Conservation (phyloP, 495 filamentous ascomycete species). For the Cudoniella acicularis region DNA sequence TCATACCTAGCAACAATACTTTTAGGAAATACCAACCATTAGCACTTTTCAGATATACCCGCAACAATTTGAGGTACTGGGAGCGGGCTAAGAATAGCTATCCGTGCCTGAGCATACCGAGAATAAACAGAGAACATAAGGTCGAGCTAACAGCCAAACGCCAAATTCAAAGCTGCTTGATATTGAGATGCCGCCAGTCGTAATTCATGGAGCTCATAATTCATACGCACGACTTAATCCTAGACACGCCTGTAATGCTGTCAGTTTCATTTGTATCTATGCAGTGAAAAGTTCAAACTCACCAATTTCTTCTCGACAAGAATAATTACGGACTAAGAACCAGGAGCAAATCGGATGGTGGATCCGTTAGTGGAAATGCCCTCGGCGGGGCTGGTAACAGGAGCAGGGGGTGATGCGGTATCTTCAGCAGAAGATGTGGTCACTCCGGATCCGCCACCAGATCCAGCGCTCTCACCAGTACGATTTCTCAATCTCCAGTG, state of each 20-base stretch:
- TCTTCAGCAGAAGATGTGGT: slow-evolving; percentile 1
- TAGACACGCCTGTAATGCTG: too few relatives aligned
- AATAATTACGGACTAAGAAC: background rate
- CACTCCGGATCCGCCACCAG: background rate
- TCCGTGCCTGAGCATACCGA: background rate
- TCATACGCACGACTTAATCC: too few relatives aligned
- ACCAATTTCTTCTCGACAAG: background rate
- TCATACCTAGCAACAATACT: background rate
- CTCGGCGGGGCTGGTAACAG: background rate
- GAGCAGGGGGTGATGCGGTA: background rate
- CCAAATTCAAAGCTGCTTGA: too few relatives aligned
- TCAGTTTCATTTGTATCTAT: too few relatives aligned
- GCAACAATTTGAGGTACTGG: background rate
- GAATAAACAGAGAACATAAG: background rate
- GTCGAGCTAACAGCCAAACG: too few relatives aligned
- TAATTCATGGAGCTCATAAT: too few relatives aligned
- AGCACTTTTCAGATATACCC: background rate
- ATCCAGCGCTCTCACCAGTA: slow-evolving; percentile 1
- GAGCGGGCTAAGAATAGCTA: background rate
- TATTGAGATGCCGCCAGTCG: too few relatives aligned
- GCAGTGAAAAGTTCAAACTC: background rate
- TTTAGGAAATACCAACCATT: background rate
- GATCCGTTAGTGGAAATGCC: background rate
- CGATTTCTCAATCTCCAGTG: slow-evolving; percentile 25
- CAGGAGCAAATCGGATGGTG: slow-evolving; percentile 3